phyloP scores from a whole-genome alignment of 768 basidiomycete genomes.

The Atractiella rhizophila region DNA sequence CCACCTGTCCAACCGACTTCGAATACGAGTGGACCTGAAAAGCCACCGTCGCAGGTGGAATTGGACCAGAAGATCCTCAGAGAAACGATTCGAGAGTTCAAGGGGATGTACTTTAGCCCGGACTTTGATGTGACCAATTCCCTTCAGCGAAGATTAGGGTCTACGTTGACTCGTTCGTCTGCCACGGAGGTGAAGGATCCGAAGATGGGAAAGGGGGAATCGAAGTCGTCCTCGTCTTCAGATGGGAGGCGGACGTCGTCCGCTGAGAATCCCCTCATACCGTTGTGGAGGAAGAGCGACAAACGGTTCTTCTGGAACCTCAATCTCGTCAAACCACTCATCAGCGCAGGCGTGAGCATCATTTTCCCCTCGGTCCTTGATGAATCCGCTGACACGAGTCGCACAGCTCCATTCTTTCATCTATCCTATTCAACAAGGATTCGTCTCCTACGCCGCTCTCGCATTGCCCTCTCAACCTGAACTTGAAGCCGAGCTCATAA shows the following conservation, averaged over 20 bases:
- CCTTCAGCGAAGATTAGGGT: background rate
- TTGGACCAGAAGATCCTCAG: constrained; percentile 16
- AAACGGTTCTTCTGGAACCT: constrained; percentile 94
- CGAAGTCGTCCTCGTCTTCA: background rate
- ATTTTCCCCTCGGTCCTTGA: background rate
- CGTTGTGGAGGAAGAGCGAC: constrained; percentile 76
- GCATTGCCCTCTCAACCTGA: background rate
- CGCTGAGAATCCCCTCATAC: constrained; percentile 49
- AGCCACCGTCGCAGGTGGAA: constrained; percentile 2
- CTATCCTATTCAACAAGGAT: background rate
- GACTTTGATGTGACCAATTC: constrained; percentile 3
- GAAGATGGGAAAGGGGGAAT: background rate
- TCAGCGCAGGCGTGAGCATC: constrained; percentile 51
- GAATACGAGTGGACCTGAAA: no score
- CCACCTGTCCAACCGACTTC: no score
- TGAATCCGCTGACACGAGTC: background rate
- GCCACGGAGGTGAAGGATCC: constrained; percentile 3
- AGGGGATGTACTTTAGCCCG: background rate
- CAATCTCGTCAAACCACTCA: constrained; percentile 53
- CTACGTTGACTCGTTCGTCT: constrained; percentile 1
- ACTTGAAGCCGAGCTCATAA: constrained; percentile 25
- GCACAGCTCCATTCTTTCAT: constrained; percentile 9
- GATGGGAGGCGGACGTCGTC: background rate
- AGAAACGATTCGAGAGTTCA: background rate
- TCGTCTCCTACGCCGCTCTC: constrained; percentile 4